Percentiles rank a stretch among this genome's conserved stretches.
Evolutionary conservation across 2,329 filamentous ascomycete genomes (phyloP).

Genomic region (Hypoxylon sp.): DNA sequence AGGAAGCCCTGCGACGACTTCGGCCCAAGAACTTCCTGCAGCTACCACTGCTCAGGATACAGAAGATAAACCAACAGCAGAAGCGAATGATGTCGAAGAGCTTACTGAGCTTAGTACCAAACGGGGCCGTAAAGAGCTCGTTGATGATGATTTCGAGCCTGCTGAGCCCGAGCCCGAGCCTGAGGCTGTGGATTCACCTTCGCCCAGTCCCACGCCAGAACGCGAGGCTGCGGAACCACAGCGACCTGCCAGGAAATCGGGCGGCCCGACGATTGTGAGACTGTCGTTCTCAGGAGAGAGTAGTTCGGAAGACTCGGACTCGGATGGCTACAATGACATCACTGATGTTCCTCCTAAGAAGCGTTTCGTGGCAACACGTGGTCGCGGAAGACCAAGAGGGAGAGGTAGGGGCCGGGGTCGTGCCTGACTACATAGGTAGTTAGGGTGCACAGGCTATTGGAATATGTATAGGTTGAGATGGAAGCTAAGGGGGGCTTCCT

Average conservation of each 20-base stretch:
- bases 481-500: background rate
- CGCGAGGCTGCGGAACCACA: slow-evolving; percentile 19
- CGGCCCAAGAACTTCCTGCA: slow-evolving; percentile 19
- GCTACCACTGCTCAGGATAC: slow-evolving; percentile 22
- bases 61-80: slow-evolving; percentile 5
- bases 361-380: slow-evolving; percentile 24
- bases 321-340: slow-evolving; percentile 40
- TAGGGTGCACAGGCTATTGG: background rate
- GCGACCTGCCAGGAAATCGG: slow-evolving; percentile 31
- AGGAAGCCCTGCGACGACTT: slow-evolving; percentile 27
- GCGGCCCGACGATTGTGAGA: slow-evolving; percentile 48
- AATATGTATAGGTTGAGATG: background rate
- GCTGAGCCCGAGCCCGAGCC: slow-evolving; percentile 18
- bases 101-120: slow-evolving; percentile 24
- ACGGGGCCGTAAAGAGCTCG: slow-evolving; percentile 44
- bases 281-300: slow-evolving; percentile 41
- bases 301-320: slow-evolving; percentile 36
- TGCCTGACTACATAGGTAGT: slow-evolving; percentile 4
- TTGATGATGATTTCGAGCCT: slow-evolving; percentile 49
- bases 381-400: slow-evolving; percentile 34
- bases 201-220: slow-evolving; percentile 39
- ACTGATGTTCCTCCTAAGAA: slow-evolving; percentile 12
- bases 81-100: slow-evolving; percentile 25
- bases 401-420: slow-evolving; percentile 24
- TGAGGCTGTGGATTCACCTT: slow-evolving; percentile 41